Evolutionary conservation across 352 stramenopile species (phyloP).

Genomic region (Phytophthora brassicae): DNA sequence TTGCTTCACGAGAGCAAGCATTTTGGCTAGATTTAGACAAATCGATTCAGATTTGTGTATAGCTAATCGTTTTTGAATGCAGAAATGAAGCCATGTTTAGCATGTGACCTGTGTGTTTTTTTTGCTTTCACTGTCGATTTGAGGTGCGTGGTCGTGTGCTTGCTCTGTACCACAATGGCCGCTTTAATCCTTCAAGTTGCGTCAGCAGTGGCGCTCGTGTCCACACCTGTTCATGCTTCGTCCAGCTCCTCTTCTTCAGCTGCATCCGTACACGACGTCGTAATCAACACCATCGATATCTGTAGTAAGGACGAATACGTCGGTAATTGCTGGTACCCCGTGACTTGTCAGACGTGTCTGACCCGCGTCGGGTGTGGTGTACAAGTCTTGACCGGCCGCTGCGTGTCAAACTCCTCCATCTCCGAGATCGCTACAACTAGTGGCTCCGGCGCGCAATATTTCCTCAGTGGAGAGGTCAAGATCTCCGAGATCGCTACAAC

Average conservation of each 20-base stretch:
- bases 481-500: constrained; percentile 1
- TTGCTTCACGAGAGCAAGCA: not conserved
- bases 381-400: constrained; percentile 17
- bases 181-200: constrained; percentile 12
- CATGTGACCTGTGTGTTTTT: constrained; percentile 6
- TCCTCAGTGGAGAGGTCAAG: constrained; percentile 11
- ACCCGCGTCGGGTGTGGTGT: constrained; percentile 15
- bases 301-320: constrained; percentile 23
- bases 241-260: constrained; percentile 18
- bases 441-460: constrained; percentile 2
- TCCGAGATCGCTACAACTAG: constrained; percentile 1
- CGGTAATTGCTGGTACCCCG: constrained; percentile 25
- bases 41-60: not conserved
- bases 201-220: not conserved
- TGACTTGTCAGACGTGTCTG: constrained; percentile 21
- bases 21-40: not conserved
- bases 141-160: too few species aligned
- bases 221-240: constrained; percentile 8
- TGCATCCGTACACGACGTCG: not conserved
- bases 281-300: constrained; percentile 13
- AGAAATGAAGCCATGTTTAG: constrained; percentile 12
- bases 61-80: not conserved
- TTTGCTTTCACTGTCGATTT: constrained; percentile 14
- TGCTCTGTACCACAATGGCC: constrained; percentile 12
- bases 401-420: constrained; percentile 13